Evolutionary conservation across 73 alveolate genomes (phyloP), one percentile per base, ranked within the genome.

Genomic region (Paramecium sexaurelia): DNA sequence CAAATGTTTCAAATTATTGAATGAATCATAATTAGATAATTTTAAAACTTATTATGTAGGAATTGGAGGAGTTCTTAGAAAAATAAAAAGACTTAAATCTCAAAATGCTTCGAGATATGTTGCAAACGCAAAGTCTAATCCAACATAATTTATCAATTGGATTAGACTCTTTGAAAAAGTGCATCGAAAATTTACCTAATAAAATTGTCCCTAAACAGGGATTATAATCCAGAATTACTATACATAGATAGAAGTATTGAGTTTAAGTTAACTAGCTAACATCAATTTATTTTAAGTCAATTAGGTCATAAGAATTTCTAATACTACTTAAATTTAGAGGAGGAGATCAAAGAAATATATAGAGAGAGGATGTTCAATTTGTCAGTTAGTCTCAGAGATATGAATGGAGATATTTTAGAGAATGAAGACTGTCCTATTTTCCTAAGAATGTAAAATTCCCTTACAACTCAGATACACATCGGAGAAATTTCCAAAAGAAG

Each of bases 401-500:
- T 61, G 43, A 61, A 32, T 61, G 83, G 83, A 24, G 19, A 32
- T 33, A 24, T 71, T 20, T 11, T 35, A 27, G 66, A 71, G n/a
- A 61, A 71, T 71, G 86, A 71, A 35, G 86, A 71, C 83, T 61
- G 83, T 61, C 83, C 83, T 29, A 61, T 24, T 3, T 61, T 29
- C 26, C 19, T 61, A 29, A 61, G 47, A 32, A 61, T 61, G 83
- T 61, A 61, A 61, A 32, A 61, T 29, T 61, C 19, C 22, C 43
- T 26, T 32, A 61, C 17, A 71, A 27, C 17, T 71, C 32, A 71
- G 86, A 71, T 71, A 35, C 86, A 71, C 86, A 40, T 33, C 86
- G 1, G 86, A 71, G 86, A 71, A 71, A 71, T 71, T 71, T 29
- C 86, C 86, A 71, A 35, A 71, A 36, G 86, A 71, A 40, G 86